phyloP scores from a whole-genome alignment of 805 yeast species.

The Myxozyma lipomycoides region DNA sequence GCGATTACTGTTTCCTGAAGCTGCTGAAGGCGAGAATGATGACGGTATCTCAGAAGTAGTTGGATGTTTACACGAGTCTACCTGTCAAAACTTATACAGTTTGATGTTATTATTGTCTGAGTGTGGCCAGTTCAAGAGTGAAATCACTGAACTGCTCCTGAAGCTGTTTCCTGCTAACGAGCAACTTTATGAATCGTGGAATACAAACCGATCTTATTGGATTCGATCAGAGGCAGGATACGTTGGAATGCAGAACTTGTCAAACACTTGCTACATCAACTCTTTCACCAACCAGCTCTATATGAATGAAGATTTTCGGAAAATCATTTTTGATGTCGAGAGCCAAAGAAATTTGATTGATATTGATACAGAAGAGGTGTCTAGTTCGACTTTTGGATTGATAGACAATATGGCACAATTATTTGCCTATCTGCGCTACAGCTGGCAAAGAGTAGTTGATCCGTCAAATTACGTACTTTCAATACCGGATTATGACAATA shows the following conservation, averaged over 20 bases:
- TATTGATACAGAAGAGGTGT: not conserved
- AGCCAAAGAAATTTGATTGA: not conserved
- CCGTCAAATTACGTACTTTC: conserved; percentile 11
- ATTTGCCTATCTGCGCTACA: conserved; percentile 18
- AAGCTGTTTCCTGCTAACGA: conserved; percentile 6
- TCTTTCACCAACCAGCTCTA: conserved; percentile 22
- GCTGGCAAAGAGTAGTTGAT: conserved; percentile 17
- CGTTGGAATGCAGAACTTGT: conserved; percentile 21
- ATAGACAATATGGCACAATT: conserved; percentile 7
- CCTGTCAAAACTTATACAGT: conserved; percentile 7
- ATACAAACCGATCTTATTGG: conserved; percentile 20
- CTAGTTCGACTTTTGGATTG: not conserved
- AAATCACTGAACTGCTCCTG: conserved; percentile 2
- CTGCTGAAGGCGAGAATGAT: not conserved
- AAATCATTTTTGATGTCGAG: conserved; percentile 7
- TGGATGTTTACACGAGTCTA: conserved; percentile 8
- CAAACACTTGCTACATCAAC: conserved; percentile 26
- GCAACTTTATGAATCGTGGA: conserved; percentile 16
- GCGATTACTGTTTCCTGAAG: conserved; percentile 8
- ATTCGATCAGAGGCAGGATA: conserved; percentile 16
- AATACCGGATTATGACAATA: conserved; percentile 21
- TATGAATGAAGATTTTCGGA: conserved; percentile 22
- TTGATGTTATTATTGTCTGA: conserved; percentile 3
- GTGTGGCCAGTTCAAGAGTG: not conserved
- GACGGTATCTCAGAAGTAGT: not conserved